phyloP scores from a whole-genome alignment of 1,139 yeast genomes.

The Taphrina sp. region DNA sequence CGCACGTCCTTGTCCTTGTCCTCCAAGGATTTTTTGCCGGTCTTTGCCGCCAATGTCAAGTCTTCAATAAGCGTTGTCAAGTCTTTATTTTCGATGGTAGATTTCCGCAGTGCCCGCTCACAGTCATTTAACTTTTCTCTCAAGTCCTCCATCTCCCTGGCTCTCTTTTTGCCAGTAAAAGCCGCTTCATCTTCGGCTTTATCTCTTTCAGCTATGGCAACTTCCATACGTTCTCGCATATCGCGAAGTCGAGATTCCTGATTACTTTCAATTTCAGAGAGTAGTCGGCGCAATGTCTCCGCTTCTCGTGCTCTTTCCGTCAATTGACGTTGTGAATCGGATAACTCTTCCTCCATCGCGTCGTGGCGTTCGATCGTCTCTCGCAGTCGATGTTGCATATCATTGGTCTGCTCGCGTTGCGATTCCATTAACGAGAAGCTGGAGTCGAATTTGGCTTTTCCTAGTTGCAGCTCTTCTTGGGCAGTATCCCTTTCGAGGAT shows the following conservation, averaged over 20 bases:
- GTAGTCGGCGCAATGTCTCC: slow-evolving; percentile 63
- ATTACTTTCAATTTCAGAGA: slow-evolving; percentile 66
- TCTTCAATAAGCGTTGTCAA: slow-evolving; percentile 35
- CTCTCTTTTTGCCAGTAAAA: slow-evolving; percentile 52
- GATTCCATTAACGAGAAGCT: slow-evolving; percentile 59
- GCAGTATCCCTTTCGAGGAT: slow-evolving; percentile 50
- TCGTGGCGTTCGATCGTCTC: slow-evolving; percentile 65
- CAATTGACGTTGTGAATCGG: slow-evolving; percentile 66
- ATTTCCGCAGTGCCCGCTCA: slow-evolving; percentile 41
- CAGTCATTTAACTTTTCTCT: slow-evolving; percentile 42
- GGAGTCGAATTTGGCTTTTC: slow-evolving; percentile 55
- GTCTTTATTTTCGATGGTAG: slow-evolving; percentile 42
- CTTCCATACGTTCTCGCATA: slow-evolving; percentile 49
- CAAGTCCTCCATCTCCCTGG: slow-evolving; percentile 49
- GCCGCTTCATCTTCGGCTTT: slow-evolving; percentile 58
- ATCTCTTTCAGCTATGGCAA: slow-evolving; percentile 58
- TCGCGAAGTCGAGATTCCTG: slow-evolving; percentile 53
- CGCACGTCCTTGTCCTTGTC: slow-evolving; percentile 39
- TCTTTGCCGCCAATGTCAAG: slow-evolving; percentile 39
- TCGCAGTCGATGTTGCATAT: slow-evolving; percentile 62
- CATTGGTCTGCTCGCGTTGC: slow-evolving; percentile 73
- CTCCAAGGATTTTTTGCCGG: slow-evolving; percentile 42
- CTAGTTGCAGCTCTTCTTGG: slow-evolving; percentile 49
- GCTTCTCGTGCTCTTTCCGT: slow-evolving; percentile 82
- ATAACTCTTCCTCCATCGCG: slow-evolving; percentile 72